phyloP scores from a whole-genome alignment of 768 basidiomycete species.

The Cytidiella melzeri region DNA sequence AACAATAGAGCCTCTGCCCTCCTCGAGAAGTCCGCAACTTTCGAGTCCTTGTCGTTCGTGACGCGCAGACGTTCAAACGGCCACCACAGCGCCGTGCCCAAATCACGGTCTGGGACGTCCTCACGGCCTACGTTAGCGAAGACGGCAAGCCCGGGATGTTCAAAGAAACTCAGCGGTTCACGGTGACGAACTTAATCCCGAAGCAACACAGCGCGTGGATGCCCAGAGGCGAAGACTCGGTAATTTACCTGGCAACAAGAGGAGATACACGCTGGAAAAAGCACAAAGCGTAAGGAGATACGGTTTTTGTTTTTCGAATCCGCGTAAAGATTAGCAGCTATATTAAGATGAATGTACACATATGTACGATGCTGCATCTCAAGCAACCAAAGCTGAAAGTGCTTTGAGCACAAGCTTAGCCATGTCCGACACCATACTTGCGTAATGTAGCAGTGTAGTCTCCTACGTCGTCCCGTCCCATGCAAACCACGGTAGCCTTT shows the following conservation, averaged over 20 bases:
- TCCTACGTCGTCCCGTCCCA: conserved; percentile 77
- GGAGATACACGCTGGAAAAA: conserved; percentile 59
- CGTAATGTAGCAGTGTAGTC: conserved; percentile 56
- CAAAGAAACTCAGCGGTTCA: conserved; percentile 56
- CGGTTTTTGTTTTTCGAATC: not conserved
- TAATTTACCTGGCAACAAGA: conserved; percentile 66
- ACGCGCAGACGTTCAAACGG: conserved; percentile 47
- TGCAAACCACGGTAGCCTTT: conserved; percentile 74
- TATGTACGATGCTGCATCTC: too few species aligned
- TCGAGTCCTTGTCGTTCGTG: conserved; percentile 63
- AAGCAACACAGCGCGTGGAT: conserved; percentile 69
- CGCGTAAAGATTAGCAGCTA: not conserved
- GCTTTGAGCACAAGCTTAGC: not conserved
- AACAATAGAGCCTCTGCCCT: conserved; percentile 53
- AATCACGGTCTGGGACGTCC: conserved; percentile 80
- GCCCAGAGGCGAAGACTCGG: conserved; percentile 46
- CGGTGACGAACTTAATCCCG: conserved; percentile 72
- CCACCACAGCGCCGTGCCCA: conserved; percentile 59
- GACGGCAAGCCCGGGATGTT: conserved; percentile 45
- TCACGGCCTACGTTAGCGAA: conserved; percentile 44
- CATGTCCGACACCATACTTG: conserved; percentile 55
- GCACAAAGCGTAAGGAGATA: not conserved
- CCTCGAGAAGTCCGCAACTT: conserved; percentile 71
- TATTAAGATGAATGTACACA: not conserved
- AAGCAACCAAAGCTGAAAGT: not conserved